A percentile compares a stretch with the other conserved stretches of the same genome.
phyloP scores from a whole-genome alignment of 2,329 filamentous ascomycete species.

The Clarireedia hainanense region DNA sequence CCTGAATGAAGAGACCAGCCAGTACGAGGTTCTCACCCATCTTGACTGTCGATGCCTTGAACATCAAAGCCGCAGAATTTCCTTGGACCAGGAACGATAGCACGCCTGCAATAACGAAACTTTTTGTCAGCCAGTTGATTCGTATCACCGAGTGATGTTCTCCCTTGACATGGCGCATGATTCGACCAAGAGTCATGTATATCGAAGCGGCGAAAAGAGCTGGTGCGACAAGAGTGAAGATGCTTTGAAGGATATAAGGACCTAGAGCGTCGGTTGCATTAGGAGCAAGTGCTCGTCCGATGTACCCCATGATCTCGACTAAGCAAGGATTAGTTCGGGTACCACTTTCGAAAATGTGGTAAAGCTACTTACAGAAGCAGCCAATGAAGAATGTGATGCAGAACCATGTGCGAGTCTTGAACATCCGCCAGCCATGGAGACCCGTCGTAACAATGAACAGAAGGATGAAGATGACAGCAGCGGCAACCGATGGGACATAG shows the following conservation, averaged over 20 bases:
- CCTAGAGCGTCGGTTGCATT: conserved; percentile 19
- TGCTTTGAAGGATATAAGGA: conserved; percentile 30
- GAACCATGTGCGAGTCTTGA: conserved; percentile 24
- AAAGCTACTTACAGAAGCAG: conserved; percentile 30
- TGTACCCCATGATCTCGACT: conserved; percentile 35
- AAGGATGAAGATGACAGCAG: conserved; percentile 34
- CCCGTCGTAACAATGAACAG: conserved; percentile 26
- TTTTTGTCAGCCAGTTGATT: conserved; percentile 40
- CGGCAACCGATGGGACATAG: conserved; percentile 38
- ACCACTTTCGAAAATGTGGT: too few relatives aligned
- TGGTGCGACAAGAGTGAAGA: conserved; percentile 33
- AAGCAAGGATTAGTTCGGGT: conserved; percentile 1
- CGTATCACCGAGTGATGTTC: conserved; percentile 33
- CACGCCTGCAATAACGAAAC: conserved; percentile 48
- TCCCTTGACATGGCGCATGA: conserved; percentile 26
- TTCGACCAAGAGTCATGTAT: conserved; percentile 26
- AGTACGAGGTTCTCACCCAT: conserved; percentile 47
- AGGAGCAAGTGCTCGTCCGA: conserved; percentile 20
- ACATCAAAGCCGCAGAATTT: conserved; percentile 28
- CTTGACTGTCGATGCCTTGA: conserved; percentile 25
- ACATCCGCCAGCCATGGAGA: conserved; percentile 26
- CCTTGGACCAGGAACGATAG: conserved; percentile 44
- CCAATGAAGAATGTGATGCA: conserved; percentile 32
- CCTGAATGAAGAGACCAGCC: conserved; percentile 47
- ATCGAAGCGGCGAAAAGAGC: conserved; percentile 33